phyloP scores from a whole-genome alignment of 2,329 filamentous ascomycete species.

The Rutstroemia sp. region DNA sequence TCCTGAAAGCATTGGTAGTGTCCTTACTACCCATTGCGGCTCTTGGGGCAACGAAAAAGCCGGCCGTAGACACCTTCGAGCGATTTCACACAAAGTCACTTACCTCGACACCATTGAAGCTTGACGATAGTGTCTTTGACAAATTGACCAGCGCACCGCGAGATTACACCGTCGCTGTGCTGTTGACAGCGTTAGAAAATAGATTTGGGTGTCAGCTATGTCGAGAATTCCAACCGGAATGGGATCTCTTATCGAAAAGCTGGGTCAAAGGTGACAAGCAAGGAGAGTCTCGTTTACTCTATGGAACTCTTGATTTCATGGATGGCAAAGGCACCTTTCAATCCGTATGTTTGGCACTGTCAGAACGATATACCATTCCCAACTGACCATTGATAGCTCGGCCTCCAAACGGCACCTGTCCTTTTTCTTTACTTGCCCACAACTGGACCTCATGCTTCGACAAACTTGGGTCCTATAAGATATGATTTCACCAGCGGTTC shows the following conservation, averaged over 20 bases:
- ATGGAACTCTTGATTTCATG: constrained; percentile 79
- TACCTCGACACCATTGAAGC: constrained; percentile 60
- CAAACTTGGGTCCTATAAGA: constrained; percentile 61
- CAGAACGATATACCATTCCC: background rate
- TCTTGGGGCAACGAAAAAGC: constrained; percentile 54
- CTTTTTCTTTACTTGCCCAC: constrained; percentile 84
- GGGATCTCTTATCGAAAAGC: constrained; percentile 76
- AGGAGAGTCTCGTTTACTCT: constrained; percentile 65
- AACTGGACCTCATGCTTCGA: constrained; percentile 66
- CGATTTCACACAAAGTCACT: constrained; percentile 63
- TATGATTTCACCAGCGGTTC: constrained; percentile 78
- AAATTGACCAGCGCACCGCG: constrained; percentile 69
- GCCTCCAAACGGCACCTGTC: constrained; percentile 89
- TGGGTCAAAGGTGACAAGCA: constrained; percentile 82
- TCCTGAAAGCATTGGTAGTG: constrained; percentile 55
- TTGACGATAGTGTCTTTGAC: constrained; percentile 69
- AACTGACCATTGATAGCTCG: constrained; percentile 51
- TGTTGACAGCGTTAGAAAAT: constrained; percentile 79
- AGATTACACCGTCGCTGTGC: constrained; percentile 74
- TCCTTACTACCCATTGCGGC: constrained; percentile 53
- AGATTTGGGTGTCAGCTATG: constrained; percentile 83
- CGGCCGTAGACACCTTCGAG: constrained; percentile 58
- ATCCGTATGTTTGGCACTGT: constrained; percentile 48
- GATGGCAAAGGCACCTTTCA: constrained; percentile 82
- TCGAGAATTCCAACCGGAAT: constrained; percentile 88